phyloP scores from a whole-genome alignment of 805 yeast species.

The Lipomyces orientalis region DNA sequence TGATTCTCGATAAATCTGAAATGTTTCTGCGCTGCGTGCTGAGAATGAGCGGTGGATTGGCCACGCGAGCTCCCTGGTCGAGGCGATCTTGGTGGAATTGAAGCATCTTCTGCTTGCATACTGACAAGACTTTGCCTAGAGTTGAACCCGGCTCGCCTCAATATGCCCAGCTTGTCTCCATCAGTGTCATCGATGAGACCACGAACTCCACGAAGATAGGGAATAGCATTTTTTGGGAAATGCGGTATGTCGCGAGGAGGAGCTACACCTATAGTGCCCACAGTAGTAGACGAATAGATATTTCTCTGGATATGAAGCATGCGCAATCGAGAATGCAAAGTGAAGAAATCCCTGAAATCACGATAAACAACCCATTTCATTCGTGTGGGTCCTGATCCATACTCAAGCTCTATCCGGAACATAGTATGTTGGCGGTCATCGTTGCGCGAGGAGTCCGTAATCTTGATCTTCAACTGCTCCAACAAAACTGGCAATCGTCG shows the following conservation, averaged over 20 bases:
- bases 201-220: conserved; percentile 37
- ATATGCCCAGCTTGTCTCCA: conserved; percentile 6
- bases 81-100: conserved; percentile 9
- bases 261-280: conserved; percentile 38
- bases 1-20: conserved; percentile 31
- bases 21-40: conserved; percentile 15
- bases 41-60: background rate
- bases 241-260: conserved; percentile 47
- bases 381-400: conserved; percentile 82
- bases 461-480: conserved; percentile 69
- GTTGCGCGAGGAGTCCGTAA: conserved; percentile 47
- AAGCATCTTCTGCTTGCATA: conserved; percentile 3
- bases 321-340: conserved; percentile 71
- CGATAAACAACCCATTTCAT: conserved; percentile 81
- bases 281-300: conserved; percentile 25
- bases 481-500: conserved; percentile 81
- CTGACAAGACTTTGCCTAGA: conserved; percentile 16
- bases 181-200: conserved; percentile 22
- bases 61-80: conserved; percentile 4
- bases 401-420: conserved; percentile 77
- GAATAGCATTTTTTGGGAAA: conserved; percentile 49
- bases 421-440: conserved; percentile 53
- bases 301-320: conserved; percentile 50
- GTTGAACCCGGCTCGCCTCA: background rate
- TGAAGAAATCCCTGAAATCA: conserved; percentile 72